Conservation (phyloP, 805 yeast genomes). For the Zygosaccharomyces bailii region DNA sequence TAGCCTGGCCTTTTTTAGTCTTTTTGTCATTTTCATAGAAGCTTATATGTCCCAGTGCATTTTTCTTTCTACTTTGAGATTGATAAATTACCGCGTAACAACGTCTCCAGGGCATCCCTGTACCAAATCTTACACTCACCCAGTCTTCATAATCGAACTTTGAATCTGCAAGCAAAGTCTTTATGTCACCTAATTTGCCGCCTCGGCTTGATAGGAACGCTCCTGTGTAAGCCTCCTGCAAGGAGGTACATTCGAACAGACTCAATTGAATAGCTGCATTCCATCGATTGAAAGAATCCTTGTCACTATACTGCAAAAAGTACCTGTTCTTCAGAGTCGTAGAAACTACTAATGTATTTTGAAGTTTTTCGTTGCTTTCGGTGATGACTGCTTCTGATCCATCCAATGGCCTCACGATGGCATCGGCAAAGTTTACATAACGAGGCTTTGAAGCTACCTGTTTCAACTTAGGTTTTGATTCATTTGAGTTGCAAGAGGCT, state of each 20-base stretch:
- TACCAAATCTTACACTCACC: conserved; percentile 91
- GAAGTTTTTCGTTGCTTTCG: conserved; percentile 45
- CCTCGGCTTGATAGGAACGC: conserved; percentile 92
- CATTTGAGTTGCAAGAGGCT: conserved; percentile 45
- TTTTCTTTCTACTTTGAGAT: conserved; percentile 44
- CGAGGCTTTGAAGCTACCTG: conserved; percentile 71
- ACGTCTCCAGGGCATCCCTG: conserved; percentile 97
- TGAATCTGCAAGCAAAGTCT: conserved; percentile 78
- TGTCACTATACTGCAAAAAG: conserved; percentile 70
- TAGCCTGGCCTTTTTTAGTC: conserved; percentile 59
- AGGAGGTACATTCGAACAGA: conserved; percentile 70
- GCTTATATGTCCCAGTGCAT: conserved; percentile 59
- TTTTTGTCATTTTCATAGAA: conserved; percentile 81
- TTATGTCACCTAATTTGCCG: conserved; percentile 77
- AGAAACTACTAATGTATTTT: conserved; percentile 80
- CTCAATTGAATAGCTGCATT: conserved; percentile 77
- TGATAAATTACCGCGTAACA: conserved; percentile 89
- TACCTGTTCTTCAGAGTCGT: conserved; percentile 90
- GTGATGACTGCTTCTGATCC: conserved; percentile 60
- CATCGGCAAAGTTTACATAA: conserved; percentile 88
- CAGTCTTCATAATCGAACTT: conserved; percentile 88
- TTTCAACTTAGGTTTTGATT: conserved; percentile 41
- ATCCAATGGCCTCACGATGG: conserved; percentile 72
- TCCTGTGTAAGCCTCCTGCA: conserved; percentile 96
- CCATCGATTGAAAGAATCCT: conserved; percentile 69